Percentiles rank a stretch among this genome's conserved stretches.
Evolutionary conservation across 2,329 filamentous ascomycete species (phyloP).

Genomic region (Magnaporthales sp.): DNA sequence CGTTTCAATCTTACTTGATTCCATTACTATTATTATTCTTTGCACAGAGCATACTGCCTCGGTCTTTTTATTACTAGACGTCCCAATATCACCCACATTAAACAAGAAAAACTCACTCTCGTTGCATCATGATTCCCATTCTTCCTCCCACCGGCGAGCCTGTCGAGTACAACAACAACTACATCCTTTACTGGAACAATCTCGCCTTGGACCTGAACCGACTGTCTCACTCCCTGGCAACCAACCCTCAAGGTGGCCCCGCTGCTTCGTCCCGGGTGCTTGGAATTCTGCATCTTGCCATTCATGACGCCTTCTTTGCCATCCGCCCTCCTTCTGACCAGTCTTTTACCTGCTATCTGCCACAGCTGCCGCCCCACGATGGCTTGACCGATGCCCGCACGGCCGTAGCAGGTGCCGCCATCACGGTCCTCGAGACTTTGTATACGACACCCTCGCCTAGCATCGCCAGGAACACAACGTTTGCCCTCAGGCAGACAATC

Average conservation of each 20-base stretch:
- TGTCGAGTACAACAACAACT: conserved; percentile 8
- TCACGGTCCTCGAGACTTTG: conserved; percentile 7
- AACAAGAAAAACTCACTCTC: background rate
- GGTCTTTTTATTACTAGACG: background rate
- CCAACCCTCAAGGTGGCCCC: conserved; percentile 6
- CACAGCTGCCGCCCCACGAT: conserved; percentile 8
- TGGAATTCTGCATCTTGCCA: conserved; percentile 9
- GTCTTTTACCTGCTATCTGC: background rate
- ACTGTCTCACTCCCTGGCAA: conserved; percentile 8
- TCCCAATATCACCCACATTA: background rate
- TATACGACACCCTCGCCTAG: conserved; percentile 7
- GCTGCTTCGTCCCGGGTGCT: conserved; percentile 8
- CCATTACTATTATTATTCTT: too few relatives aligned
- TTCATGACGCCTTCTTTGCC: conserved; percentile 9
- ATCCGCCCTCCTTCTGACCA: conserved; percentile 7
- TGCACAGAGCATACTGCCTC: background rate
- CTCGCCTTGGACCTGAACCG: conserved; percentile 8
- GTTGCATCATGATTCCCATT: conserved; percentile 6
- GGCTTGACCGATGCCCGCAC: conserved; percentile 5
- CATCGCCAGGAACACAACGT: conserved; percentile 7
- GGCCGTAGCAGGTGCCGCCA: conserved; percentile 7
- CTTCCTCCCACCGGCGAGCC: conserved; percentile 8
- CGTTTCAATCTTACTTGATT: too few relatives aligned
- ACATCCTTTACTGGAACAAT: conserved; percentile 9
- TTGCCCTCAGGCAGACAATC: conserved; percentile 6